phyloP scores from a whole-genome alignment of 192 early-diverging fungal genomes.

The Powellomyces hirtus region DNA sequence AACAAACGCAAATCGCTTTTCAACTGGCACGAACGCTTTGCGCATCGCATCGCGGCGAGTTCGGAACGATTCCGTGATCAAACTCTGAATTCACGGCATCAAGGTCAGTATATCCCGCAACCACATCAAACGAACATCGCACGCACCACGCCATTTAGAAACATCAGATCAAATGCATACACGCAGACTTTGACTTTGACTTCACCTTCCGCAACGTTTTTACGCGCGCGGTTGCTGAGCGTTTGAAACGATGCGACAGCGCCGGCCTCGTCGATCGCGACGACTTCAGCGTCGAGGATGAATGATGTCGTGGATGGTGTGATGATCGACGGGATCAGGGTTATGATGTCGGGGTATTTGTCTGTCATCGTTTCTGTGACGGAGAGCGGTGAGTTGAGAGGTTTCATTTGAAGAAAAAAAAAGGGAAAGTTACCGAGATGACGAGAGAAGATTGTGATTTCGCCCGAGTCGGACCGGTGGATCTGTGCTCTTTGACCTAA shows the following conservation, averaged over 20 bases:
- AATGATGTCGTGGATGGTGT: slow-evolving; percentile 16
- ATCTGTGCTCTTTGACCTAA: too few species aligned
- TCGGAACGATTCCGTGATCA: too few species aligned
- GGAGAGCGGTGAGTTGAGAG: too few species aligned
- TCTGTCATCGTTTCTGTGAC: slow-evolving; percentile 16
- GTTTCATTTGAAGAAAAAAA: too few species aligned
- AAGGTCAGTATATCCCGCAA: too few species aligned
- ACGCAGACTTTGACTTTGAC: slow-evolving; percentile 9
- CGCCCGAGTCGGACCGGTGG: too few species aligned
- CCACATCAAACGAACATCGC: background rate
- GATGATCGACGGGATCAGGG: background rate
- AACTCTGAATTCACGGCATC: too few species aligned
- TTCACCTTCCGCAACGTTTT: slow-evolving; percentile 7
- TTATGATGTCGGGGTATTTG: slow-evolving; percentile 20
- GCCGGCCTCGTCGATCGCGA: slow-evolving; percentile 12
- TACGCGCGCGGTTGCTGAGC: slow-evolving; percentile 12
- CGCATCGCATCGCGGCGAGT: too few species aligned
- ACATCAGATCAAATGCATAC: slow-evolving; percentile 27
- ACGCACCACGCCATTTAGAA: slow-evolving; percentile 15
- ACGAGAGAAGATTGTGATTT: too few species aligned
- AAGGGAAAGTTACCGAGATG: background rate
- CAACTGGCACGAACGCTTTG: too few species aligned
- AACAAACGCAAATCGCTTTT: too few species aligned
- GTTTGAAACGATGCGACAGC: slow-evolving; percentile 16
- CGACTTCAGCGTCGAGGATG: slow-evolving; percentile 22